Percentiles rank a stretch among this genome's conserved stretches.
Evolutionary conservation across 164 flowering plant species (phyloP).

Genomic region (Akebia trifoliata): DNA sequence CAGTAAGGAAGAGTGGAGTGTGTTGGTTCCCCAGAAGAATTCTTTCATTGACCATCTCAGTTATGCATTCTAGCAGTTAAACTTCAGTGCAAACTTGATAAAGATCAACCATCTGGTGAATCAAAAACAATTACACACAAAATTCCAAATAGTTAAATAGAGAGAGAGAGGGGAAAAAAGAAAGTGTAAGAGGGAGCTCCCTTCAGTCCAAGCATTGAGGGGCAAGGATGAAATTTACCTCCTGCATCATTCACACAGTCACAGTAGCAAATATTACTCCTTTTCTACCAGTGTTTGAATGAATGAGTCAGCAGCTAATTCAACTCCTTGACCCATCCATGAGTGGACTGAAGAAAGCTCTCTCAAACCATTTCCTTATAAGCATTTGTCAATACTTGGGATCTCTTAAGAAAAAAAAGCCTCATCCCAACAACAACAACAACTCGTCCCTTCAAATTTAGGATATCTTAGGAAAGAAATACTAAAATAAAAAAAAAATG

Average conservation of each 20-base stretch:
- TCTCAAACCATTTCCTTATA: constrained; percentile 33
- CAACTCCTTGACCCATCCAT: constrained; percentile 56
- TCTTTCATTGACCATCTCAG: too few species aligned
- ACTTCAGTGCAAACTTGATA: too few species aligned
- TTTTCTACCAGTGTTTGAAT: constrained; percentile 62
- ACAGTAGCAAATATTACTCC: constrained; percentile 34
- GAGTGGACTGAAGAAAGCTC: constrained; percentile 93
- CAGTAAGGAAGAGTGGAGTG: too few species aligned
- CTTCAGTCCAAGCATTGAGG: constrained; percentile 66
- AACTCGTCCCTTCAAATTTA: too few species aligned
- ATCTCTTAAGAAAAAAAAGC: not conserved
- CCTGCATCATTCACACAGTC: constrained; percentile 96
- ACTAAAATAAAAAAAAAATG: too few species aligned
- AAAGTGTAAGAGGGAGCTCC: constrained; percentile 46
- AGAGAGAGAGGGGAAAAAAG: not conserved
- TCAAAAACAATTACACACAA: not conserved
- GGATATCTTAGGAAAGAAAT: too few species aligned
- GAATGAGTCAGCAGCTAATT: constrained; percentile 97
- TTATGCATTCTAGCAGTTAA: too few species aligned
- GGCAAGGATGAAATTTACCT: constrained; percentile 51
- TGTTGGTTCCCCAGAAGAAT: too few species aligned
- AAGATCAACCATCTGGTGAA: not conserved
- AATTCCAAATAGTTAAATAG: not conserved
- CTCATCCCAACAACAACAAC: not conserved
- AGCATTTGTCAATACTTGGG: not conserved